Evolutionary conservation across 2,329 filamentous ascomycete species (phyloP), one percentile per base, ranked within the genome.

Genomic region (Ascocoryne sarcoides): DNA sequence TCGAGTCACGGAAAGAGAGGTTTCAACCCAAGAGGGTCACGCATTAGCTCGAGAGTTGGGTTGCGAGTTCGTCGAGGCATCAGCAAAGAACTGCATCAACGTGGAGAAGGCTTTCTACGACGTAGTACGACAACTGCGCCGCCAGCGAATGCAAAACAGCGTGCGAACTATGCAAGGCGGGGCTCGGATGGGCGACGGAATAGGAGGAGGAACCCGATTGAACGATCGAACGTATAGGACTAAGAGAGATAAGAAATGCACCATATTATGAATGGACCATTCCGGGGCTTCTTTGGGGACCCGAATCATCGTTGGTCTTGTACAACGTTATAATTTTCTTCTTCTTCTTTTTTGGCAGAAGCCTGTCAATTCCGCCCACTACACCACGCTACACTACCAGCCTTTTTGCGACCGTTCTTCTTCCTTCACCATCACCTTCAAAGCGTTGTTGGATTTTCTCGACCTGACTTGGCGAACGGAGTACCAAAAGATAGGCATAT

Each of bases 31-130:
- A 63, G 92, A 98, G 66, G 92, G 92, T 12, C 84, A 87, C 52
- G 88, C 89, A 38, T 69, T 96, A 29, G 90, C 92, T 40, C 84
- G 89, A 56, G 87, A 95, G 57, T 70, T 98, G 29, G 87, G 87
- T 48, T 96, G 92, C 66, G 89, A 95, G 54, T 96, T 96, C 56
- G 88, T 95, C 54, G 90, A 96, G 64, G 89, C 90, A 2, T 95
- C 89, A 5, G 90, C 90, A 26, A 95, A 95, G 69, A 95, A 95
- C 62, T 95, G 89, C 67, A 88, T 95, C 70, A 95, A 96, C 58
- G 90, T 95, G 39, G 92, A 95, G 64, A 96, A 94, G 71, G 90
- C 88, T 21, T 96, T 98, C 60, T 96, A 95, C 65, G 92, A 98
- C 59, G 92, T 98, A 5, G 92, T 96, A 40, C 73, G 92, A 52